Base-by-base conservation (phyloP, 306 rosid species). In the Fragaria nilgerrensis region DNA sequence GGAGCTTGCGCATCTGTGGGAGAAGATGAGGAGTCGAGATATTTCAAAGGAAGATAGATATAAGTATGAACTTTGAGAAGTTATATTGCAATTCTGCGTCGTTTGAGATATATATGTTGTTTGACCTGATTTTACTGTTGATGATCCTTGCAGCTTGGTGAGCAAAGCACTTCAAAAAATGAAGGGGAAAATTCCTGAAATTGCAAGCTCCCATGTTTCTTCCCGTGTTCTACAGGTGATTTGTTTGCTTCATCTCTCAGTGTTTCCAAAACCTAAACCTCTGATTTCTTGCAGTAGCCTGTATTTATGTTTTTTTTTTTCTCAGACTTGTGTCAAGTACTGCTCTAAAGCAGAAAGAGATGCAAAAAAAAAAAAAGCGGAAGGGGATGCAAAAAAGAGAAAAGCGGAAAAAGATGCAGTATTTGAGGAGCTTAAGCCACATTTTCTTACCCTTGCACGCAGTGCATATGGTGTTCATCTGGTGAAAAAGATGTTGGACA, bases 171-270 rank as follows among this genome's bases (percentile, higher is more conserved):
- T 95, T 48, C 76, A 84, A 77, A 92, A 90, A 84, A 92, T 95
- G 99, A 92, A 92, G 91, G 97, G 97, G 79, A 92, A 95, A 87
- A 91, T 95, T 87, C 84, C 82, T 75, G 99, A 95, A 87, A 95
- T 95, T 73, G 94, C 89, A 13, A 87, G 99, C 74, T 92, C 97
- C 68, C 97, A 95, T 50, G 85, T 95, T 68, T 88, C 97, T 66
- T 95, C 99, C 25, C 96, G 99, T 77, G 91, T 95, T 76, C 94
- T 95, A 66, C 99, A 95, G 96, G 99, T 90, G 80, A 78, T 36
- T 66, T 32, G 64, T 75, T 44, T 2, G 43, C 37, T 34, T 20
- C 39, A 2, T 77, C 8, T 41, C 39, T 37, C 22, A 22, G 41
- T 69, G 49, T 25, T 45, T 44, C 9, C 22, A 7, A 48, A 39